phyloP scores from a whole-genome alignment of 805 yeast genomes.

The Spathaspora gorwiae region DNA sequence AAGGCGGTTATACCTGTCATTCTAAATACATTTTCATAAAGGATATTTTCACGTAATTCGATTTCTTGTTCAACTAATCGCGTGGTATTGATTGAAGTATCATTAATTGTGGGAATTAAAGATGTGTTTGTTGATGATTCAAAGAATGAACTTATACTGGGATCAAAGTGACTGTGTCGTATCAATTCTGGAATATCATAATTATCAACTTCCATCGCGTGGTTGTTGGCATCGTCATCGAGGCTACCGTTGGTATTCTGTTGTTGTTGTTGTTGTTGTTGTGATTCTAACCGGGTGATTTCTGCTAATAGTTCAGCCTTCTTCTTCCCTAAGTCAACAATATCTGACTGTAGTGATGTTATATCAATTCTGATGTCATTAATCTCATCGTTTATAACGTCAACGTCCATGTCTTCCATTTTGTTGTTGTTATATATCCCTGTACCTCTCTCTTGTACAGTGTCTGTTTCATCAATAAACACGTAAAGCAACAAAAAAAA shows the following conservation, averaged over 20 bases:
- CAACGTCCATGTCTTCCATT: neutral
- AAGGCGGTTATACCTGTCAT: conserved; percentile 50
- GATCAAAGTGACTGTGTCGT: conserved; percentile 27
- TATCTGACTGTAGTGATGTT: conserved; percentile 13
- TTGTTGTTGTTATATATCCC: no score
- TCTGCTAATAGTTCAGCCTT: conserved; percentile 7
- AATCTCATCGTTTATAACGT: conserved; percentile 11
- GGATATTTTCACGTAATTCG: conserved; percentile 26
- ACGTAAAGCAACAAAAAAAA: no score
- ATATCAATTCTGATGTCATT: conserved; percentile 17
- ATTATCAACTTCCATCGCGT: neutral
- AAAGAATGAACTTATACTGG: conserved; percentile 22
- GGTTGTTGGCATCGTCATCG: no score
- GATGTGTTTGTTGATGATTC: neutral
- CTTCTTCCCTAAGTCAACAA: conserved; percentile 11
- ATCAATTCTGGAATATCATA: conserved; percentile 15
- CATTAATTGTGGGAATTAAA: neutral
- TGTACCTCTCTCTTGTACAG: no score
- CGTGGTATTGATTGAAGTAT: neutral
- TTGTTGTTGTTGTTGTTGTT: neutral
- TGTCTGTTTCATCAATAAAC: no score
- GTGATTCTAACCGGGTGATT: conserved; percentile 9
- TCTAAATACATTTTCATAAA: conserved; percentile 44
- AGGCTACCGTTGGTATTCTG: neutral
- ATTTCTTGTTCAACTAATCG: neutral